A percentile compares a stretch with the other conserved stretches of the same genome.
Conservation (phyloP, 2,329 filamentous ascomycete genomes). For the Trichoderma breve region DNA sequence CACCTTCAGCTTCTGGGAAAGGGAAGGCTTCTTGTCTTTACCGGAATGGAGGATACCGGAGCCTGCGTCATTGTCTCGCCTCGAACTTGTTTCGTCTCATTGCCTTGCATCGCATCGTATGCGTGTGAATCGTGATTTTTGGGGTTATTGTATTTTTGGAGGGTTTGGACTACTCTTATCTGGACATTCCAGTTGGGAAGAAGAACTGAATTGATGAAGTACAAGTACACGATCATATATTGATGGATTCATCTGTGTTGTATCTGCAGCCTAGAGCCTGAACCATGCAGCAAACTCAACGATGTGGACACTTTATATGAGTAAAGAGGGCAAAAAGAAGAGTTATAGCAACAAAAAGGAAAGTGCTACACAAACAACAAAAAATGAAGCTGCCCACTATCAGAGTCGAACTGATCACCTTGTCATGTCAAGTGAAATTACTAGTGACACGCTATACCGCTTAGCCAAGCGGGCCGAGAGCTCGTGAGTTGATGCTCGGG, state of each 20-base stretch:
- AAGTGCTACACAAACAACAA: neutral
- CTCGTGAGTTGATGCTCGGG: neutral
- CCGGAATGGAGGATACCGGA: slow-evolving; percentile 1
- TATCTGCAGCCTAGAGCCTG: too few relatives aligned
- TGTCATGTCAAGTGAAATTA: slow-evolving; percentile 16
- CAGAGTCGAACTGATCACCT: slow-evolving; percentile 20
- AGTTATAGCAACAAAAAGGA: neutral
- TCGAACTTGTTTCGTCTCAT: neutral
- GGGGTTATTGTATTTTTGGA: neutral
- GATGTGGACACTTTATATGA: neutral
- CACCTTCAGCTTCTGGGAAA: neutral
- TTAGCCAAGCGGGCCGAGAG: slow-evolving; percentile 17
- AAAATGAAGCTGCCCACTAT: slow-evolving; percentile 17
- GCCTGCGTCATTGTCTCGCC: slow-evolving; percentile 1
- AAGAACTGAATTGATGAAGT: neutral
- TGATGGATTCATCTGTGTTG: neutral
- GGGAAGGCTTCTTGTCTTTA: neutral
- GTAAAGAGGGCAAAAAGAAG: neutral
- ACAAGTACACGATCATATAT: neutral
- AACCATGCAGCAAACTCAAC: neutral
- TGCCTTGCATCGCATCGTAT: neutral
- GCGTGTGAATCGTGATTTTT: neutral
- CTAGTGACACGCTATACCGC: slow-evolving; percentile 20
- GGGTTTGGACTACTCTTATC: neutral
- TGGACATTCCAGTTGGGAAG: neutral